A percentile compares a stretch with the other conserved stretches of the same genome.
phyloP scores from a whole-genome alignment of 2,329 filamentous ascomycete genomes.

The Botrytis aclada region DNA sequence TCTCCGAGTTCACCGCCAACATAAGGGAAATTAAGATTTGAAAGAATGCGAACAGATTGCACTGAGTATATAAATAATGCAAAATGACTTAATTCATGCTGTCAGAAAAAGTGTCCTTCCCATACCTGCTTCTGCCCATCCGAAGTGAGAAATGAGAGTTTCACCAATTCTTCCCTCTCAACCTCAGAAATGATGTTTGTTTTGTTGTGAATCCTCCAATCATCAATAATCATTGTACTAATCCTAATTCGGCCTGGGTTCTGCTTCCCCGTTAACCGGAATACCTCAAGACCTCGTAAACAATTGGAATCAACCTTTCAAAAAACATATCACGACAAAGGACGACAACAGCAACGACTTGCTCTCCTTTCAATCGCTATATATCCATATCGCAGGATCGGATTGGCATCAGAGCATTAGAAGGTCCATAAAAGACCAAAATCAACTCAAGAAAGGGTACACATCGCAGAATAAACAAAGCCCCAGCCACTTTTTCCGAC shows the following conservation, averaged over 20 bases:
- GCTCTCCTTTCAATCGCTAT: not conserved
- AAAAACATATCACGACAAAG: constrained; percentile 19
- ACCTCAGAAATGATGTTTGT: constrained; percentile 12
- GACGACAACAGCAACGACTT: constrained; percentile 9
- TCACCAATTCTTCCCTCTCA: not conserved
- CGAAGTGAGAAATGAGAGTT: not conserved
- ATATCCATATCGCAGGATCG: constrained; percentile 11
- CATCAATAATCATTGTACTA: not conserved
- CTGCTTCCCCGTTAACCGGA: constrained; percentile 21
- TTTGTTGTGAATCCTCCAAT: constrained; percentile 13
- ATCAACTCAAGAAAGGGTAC: constrained; percentile 4
- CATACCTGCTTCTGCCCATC: not conserved
- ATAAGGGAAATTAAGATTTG: constrained; percentile 3
- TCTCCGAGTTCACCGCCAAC: constrained; percentile 17
- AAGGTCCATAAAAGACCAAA: not conserved
- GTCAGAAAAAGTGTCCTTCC: not conserved
- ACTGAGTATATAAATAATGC: constrained; percentile 6
- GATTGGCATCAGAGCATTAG: not conserved
- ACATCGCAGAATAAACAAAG: constrained; percentile 29
- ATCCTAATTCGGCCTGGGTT: constrained; percentile 6
- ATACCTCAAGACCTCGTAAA: constrained; percentile 20
- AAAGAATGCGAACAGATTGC: constrained; percentile 5
- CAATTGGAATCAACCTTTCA: constrained; percentile 20
- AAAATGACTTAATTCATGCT: not conserved
- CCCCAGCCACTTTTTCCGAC: constrained; percentile 27